Conservation (phyloP, 108 stramenopile species). For the Cyclotella distinguenda region DNA sequence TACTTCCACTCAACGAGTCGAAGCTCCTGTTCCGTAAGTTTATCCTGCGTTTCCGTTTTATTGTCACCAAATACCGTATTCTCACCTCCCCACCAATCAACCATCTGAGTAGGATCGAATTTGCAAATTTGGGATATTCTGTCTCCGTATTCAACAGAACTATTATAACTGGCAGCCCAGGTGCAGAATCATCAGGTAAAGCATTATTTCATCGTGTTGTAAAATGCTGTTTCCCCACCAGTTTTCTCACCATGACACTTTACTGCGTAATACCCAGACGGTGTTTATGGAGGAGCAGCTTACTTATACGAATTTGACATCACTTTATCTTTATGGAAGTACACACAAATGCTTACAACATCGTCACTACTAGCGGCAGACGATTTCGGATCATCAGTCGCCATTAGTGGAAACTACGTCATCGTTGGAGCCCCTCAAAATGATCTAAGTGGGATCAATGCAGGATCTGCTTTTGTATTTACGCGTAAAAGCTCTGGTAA, state of each 20-base stretch:
- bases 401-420: conserved; percentile 11
- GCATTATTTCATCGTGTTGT: background rate
- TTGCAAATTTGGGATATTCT: background rate
- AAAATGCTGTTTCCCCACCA: background rate
- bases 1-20: too few species aligned
- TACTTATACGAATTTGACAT: background rate
- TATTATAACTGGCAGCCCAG: background rate
- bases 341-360: background rate
- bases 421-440: conserved; percentile 15
- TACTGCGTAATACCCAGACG: background rate
- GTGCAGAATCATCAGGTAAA: conserved; percentile 2
- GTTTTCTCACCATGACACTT: background rate
- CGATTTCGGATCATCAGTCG: conserved; percentile 4
- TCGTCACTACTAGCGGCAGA: background rate
- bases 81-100: too few species aligned
- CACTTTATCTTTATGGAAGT: background rate
- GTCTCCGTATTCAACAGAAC: background rate
- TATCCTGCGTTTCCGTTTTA: too few species aligned
- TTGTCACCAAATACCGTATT: background rate
- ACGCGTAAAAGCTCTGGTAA: too few species aligned
- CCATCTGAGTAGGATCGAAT: background rate
- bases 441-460: conserved; percentile 6
- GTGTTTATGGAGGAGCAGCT: background rate
- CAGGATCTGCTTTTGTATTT: conserved; percentile 12
- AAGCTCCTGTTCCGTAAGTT: too few species aligned